These are phyloP conservation scores for Hypoxylon cercidicola DNA, from an alignment of 495 filamentous ascomycete genomes.

Conservation along the genomic window DNA sequence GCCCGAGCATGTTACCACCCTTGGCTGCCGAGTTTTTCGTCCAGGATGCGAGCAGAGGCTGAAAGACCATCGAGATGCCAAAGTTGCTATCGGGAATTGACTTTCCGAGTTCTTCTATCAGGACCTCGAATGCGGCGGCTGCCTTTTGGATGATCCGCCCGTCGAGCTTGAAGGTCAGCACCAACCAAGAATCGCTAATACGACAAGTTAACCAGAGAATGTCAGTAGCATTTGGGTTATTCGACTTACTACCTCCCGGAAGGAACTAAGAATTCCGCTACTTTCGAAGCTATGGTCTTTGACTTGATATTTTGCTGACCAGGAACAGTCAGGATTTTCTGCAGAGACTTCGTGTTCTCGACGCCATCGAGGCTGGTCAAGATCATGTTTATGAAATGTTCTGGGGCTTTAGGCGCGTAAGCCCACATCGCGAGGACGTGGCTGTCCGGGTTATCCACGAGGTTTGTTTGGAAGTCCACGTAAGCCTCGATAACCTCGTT, in stretches of 20 bases:
- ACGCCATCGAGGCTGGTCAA: conserved; percentile 38
- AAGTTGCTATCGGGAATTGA: conserved; percentile 46
- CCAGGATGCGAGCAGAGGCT: conserved; percentile 57
- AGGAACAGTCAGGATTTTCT: conserved; percentile 30
- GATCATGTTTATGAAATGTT: conserved; percentile 26
- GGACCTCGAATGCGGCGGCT: conserved; percentile 25
- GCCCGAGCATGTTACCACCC: conserved; percentile 66
- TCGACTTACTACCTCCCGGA: conserved; percentile 25
- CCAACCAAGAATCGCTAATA: conserved; percentile 45
- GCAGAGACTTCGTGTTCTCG: conserved; percentile 31
- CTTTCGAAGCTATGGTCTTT: conserved; percentile 36
- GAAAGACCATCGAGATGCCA: conserved; percentile 57
- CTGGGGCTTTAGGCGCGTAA: not conserved
- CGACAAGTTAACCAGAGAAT: not conserved
- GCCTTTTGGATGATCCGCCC: conserved; percentile 38
- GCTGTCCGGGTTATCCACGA: conserved; percentile 10
- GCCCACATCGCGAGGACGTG: conserved; percentile 22
- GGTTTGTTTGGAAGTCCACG: conserved; percentile 37
- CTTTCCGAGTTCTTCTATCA: conserved; percentile 35
- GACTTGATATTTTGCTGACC: conserved; percentile 36
- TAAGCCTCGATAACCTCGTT: conserved; percentile 38
- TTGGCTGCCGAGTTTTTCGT: conserved; percentile 53
- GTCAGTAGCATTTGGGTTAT: not conserved
- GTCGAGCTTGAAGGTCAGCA: conserved; percentile 44
- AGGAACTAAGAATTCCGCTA: conserved; percentile 30